These are phyloP conservation scores for Colletotrichum chrysophilum DNA, from an alignment of 2,329 filamentous ascomycete genomes.

Conservation along the genomic window DNA sequence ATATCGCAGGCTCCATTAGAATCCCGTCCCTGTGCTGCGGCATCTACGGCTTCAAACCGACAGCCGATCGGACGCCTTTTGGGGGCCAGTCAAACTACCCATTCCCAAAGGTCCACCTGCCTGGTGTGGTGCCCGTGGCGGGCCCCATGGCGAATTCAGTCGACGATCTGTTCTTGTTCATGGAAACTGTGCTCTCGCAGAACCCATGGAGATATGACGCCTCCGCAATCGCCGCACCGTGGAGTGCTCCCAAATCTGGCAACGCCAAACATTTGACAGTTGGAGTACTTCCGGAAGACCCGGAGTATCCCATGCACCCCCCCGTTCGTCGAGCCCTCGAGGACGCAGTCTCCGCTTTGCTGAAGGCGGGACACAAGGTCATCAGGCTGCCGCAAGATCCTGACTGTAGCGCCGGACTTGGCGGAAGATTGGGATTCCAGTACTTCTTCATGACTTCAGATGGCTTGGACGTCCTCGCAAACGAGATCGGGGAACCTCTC, in stretches of 20 bases:
- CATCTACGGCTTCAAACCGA: constrained; percentile 47
- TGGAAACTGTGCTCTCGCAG: constrained; percentile 43
- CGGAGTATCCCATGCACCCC: constrained; percentile 53
- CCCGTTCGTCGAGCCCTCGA: constrained; percentile 51
- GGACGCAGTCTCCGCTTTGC: constrained; percentile 40
- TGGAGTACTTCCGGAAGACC: constrained; percentile 53
- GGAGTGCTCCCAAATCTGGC: constrained; percentile 37
- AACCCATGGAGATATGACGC: constrained; percentile 51
- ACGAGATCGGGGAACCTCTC: constrained; percentile 43
- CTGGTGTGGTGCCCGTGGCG: constrained; percentile 39
- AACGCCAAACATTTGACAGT: constrained; percentile 41
- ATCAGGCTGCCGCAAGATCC: constrained; percentile 36
- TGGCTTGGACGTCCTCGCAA: constrained; percentile 36
- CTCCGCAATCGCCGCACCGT: constrained; percentile 46
- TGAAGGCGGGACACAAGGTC: constrained; percentile 49
- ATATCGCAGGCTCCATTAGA: constrained; percentile 49
- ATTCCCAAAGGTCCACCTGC: constrained; percentile 7
- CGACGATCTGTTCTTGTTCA: constrained; percentile 43
- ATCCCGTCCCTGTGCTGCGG: constrained; percentile 49
- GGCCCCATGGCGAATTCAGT: constrained; percentile 48
- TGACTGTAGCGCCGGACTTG: constrained; percentile 30
- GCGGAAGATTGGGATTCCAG: constrained; percentile 40
- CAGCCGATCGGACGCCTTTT: constrained; percentile 33
- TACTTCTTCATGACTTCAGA: constrained; percentile 39
- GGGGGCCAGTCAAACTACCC: background rate